These are phyloP conservation scores for Multifurca ochricompacta DNA, from an alignment of 768 basidiomycete genomes.

Conservation along the genomic window DNA sequence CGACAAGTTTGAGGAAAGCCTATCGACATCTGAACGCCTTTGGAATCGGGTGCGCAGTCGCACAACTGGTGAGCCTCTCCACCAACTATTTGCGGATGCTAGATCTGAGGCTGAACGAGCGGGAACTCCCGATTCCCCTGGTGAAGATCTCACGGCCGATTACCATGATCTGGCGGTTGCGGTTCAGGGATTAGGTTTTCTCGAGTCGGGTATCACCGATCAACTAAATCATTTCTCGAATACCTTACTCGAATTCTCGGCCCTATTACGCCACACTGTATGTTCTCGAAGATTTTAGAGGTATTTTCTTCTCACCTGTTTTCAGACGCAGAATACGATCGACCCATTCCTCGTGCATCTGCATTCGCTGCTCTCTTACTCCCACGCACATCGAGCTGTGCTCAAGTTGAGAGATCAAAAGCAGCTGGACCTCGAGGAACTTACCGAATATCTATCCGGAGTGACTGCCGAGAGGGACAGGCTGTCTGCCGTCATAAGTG, in stretches of 20 bases:
- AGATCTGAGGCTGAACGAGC: slow-evolving; percentile 82
- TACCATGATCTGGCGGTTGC: slow-evolving; percentile 96
- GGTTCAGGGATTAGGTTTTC: slow-evolving; percentile 93
- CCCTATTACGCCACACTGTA: slow-evolving; percentile 78
- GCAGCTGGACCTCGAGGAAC: slow-evolving; percentile 96
- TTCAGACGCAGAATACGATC: slow-evolving; percentile 78
- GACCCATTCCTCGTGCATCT: slow-evolving; percentile 89
- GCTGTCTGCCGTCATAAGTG: slow-evolving; percentile 79
- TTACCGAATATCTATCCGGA: slow-evolving; percentile 90
- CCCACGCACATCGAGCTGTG: slow-evolving; percentile 87
- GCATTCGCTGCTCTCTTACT: slow-evolving; percentile 89
- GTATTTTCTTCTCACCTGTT: background rate
- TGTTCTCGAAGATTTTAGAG: slow-evolving; percentile 19
- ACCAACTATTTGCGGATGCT: slow-evolving; percentile 25
- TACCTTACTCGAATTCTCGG: slow-evolving; percentile 91
- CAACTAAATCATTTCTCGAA: slow-evolving; percentile 96
- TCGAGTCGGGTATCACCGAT: slow-evolving; percentile 98
- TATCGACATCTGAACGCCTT: slow-evolving; percentile 70
- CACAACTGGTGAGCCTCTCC: slow-evolving; percentile 69
- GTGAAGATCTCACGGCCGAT: slow-evolving; percentile 92
- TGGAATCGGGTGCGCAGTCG: slow-evolving; percentile 72
- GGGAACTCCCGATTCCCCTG: slow-evolving; percentile 60
- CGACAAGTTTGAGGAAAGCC: slow-evolving; percentile 96
- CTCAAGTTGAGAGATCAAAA: slow-evolving; percentile 96
- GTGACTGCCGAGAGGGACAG: slow-evolving; percentile 90